phyloP scores from a whole-genome alignment of 768 basidiomycete genomes.

The Kwoniella sp. region DNA sequence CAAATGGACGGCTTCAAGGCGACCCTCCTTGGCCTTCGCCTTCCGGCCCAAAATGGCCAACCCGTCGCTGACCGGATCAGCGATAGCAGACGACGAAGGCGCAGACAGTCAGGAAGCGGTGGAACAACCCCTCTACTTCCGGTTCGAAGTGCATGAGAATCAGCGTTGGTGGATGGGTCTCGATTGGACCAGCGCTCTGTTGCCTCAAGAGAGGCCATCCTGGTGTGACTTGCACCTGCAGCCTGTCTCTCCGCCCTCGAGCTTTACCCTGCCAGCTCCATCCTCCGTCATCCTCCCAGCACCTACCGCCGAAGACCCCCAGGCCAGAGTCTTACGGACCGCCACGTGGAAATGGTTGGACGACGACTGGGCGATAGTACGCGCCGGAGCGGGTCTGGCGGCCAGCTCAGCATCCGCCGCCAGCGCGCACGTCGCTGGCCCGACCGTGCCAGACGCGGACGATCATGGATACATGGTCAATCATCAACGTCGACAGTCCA shows the following conservation, averaged over 20 bases:
- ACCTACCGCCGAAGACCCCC: slow-evolving; percentile 38
- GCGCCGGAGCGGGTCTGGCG: slow-evolving; percentile 23
- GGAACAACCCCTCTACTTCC: slow-evolving; percentile 55
- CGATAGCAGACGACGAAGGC: slow-evolving; percentile 12
- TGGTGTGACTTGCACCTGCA: slow-evolving; percentile 71
- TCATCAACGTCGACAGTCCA: not conserved
- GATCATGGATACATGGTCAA: slow-evolving; percentile 24
- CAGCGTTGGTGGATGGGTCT: slow-evolving; percentile 98
- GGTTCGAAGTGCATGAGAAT: slow-evolving; percentile 88
- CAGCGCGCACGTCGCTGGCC: slow-evolving; percentile 3
- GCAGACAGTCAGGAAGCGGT: slow-evolving; percentile 13
- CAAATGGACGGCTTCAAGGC: slow-evolving; percentile 57
- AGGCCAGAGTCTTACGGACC: slow-evolving; percentile 60
- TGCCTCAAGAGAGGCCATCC: slow-evolving; percentile 82
- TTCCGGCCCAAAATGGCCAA: slow-evolving; percentile 53
- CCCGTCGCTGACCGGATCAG: slow-evolving; percentile 32
- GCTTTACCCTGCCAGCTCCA: slow-evolving; percentile 59
- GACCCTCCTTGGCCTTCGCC: slow-evolving; percentile 55
- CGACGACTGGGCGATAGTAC: slow-evolving; percentile 77
- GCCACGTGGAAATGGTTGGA: slow-evolving; percentile 89
- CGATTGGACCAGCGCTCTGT: slow-evolving; percentile 88
- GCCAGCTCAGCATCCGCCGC: not conserved
- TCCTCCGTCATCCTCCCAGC: slow-evolving; percentile 52
- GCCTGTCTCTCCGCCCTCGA: slow-evolving; percentile 68
- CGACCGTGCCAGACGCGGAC: slow-evolving; percentile 55